These are phyloP conservation scores for Penicillium daleae DNA, from an alignment of 495 filamentous ascomycete genomes.

Conservation along the genomic window DNA sequence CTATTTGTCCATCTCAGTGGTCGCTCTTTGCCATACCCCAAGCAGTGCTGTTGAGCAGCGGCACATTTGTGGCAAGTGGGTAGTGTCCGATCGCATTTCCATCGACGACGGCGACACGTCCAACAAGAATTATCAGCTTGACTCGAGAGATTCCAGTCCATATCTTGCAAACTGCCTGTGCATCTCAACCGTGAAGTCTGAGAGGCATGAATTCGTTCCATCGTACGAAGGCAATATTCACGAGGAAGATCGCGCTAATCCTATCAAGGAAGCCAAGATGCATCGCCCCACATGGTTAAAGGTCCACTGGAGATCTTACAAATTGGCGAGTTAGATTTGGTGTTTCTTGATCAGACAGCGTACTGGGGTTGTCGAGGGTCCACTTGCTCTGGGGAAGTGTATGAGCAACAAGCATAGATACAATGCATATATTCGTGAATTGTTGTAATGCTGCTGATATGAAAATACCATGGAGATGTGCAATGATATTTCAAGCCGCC, in stretches of 20 bases:
- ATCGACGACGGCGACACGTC: slow-evolving; percentile 28
- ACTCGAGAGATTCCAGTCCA: background rate
- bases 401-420: background rate
- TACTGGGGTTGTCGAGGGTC: background rate
- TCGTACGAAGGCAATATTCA: background rate
- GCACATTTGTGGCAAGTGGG: slow-evolving; percentile 22
- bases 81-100: slow-evolving; percentile 27
- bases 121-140: slow-evolving; percentile 19
- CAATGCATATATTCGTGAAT: background rate
- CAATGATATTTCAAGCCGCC: background rate
- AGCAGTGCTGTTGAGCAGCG: slow-evolving; percentile 8
- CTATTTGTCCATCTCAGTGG: slow-evolving; percentile 29
- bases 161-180: background rate
- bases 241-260: slow-evolving; percentile 2
- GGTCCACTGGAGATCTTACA: background rate
- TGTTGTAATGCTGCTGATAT: background rate
- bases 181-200: background rate
- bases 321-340: background rate
- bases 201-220: background rate
- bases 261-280: slow-evolving; percentile 9
- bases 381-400: background rate
- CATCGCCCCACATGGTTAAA: background rate
- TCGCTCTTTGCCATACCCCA: slow-evolving; percentile 20
- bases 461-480: background rate
- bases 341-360: background rate